A percentile compares a stretch with the other conserved stretches of the same genome.
phyloP scores from a whole-genome alignment of 805 yeast species.

The Starmerella davenportii region DNA sequence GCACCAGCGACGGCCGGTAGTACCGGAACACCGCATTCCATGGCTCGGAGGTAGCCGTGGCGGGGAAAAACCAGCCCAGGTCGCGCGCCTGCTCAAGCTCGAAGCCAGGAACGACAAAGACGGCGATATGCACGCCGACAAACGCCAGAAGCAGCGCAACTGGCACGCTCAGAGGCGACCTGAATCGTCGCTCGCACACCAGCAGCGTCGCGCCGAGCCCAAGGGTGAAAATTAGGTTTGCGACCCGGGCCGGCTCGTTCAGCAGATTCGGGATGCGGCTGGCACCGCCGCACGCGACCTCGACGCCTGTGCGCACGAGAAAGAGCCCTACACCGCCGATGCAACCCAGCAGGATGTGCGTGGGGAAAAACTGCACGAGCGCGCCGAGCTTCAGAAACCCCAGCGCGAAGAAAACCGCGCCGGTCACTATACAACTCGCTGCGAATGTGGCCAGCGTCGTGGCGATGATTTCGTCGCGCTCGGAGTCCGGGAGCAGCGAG shows the following conservation, averaged over 20 bases:
- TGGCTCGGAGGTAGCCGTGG: slow-evolving; percentile 46
- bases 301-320: slow-evolving; percentile 73
- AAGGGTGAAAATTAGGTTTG: slow-evolving; percentile 39
- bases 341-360: slow-evolving; percentile 91
- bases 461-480: slow-evolving; percentile 38
- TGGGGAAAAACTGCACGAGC: slow-evolving; percentile 84
- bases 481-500: slow-evolving; percentile 33
- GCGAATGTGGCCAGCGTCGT: slow-evolving; percentile 82
- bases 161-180: slow-evolving; percentile 64
- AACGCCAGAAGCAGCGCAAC: slow-evolving; percentile 59
- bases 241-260: slow-evolving; percentile 33
- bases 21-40: slow-evolving; percentile 76
- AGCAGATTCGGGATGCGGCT: slow-evolving; percentile 41
- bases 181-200: slow-evolving; percentile 38
- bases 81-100: slow-evolving; percentile 43
- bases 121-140: slow-evolving; percentile 46
- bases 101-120: slow-evolving; percentile 49
- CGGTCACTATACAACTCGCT: slow-evolving; percentile 68
- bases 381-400: slow-evolving; percentile 73
- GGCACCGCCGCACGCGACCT: slow-evolving; percentile 69
- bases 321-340: slow-evolving; percentile 98
- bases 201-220: slow-evolving; percentile 43
- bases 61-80: slow-evolving; percentile 68
- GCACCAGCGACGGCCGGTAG: slow-evolving; percentile 52
- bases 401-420: slow-evolving; percentile 53